Conservation (phyloP, 1,139 yeast genomes). For the Blastobotrys elegans region DNA sequence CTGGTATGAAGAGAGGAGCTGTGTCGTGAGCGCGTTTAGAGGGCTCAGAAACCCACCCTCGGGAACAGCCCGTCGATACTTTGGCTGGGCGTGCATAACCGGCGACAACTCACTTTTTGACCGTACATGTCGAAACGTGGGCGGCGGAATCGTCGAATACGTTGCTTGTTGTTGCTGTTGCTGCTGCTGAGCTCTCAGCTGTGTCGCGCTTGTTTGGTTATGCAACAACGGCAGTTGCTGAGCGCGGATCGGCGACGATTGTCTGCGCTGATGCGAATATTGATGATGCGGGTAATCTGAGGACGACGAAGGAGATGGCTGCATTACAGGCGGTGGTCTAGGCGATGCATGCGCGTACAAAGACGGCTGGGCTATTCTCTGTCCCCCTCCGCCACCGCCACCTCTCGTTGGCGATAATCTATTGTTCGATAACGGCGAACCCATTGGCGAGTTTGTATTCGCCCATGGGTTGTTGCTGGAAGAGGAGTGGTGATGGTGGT, state of each 20-base stretch:
- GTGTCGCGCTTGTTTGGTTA: slow-evolving; percentile 7
- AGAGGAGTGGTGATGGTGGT: slow-evolving; percentile 4
- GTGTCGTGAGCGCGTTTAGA: slow-evolving; percentile 70
- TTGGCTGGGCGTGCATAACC: slow-evolving; percentile 57
- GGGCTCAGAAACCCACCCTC: slow-evolving; percentile 84
- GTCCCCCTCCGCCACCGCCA: too few species aligned
- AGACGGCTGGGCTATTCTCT: background rate
- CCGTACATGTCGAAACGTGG: slow-evolving; percentile 42
- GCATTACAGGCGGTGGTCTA: slow-evolving; percentile 8
- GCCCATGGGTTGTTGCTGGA: background rate
- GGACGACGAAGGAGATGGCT: slow-evolving; percentile 1
- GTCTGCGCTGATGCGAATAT: slow-evolving; percentile 7
- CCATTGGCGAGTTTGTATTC: slow-evolving; percentile 9
- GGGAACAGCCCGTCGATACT: slow-evolving; percentile 74
- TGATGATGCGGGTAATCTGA: slow-evolving; percentile 1
- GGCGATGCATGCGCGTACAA: slow-evolving; percentile 9
- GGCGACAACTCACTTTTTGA: slow-evolving; percentile 58
- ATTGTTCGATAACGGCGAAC: slow-evolving; percentile 3
- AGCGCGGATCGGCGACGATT: slow-evolving; percentile 9
- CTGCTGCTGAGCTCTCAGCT: slow-evolving; percentile 2
- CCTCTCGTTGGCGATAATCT: slow-evolving; percentile 8
- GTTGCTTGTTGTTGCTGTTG: background rate
- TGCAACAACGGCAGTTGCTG: slow-evolving; percentile 3
- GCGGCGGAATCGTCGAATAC: slow-evolving; percentile 30
- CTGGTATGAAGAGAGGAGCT: slow-evolving; percentile 73